Evolutionary conservation across 768 basidiomycete species (phyloP).

Genomic region (Mycena leptocephala): DNA sequence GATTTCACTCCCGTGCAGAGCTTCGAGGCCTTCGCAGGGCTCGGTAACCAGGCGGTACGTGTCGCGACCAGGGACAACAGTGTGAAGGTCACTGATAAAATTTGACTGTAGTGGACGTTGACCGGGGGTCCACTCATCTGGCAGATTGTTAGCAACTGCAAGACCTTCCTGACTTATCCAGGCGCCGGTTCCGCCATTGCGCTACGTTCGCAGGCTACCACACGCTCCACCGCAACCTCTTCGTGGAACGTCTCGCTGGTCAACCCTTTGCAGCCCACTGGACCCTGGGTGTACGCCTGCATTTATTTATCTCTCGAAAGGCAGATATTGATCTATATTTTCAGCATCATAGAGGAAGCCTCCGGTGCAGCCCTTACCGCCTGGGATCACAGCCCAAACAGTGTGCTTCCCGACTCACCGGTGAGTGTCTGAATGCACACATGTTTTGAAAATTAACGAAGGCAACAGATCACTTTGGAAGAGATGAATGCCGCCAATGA

Average conservation of each 20-base stretch:
- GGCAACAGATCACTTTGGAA: too few relatives aligned
- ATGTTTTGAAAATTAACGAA: too few relatives aligned
- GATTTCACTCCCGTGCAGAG: neutral
- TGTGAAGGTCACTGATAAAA: neutral
- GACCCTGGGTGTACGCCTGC: too few relatives aligned
- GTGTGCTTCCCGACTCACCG: too few relatives aligned
- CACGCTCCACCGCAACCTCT: neutral
- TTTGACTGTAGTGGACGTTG: neutral
- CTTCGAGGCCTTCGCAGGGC: neutral
- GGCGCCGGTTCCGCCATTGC: neutral
- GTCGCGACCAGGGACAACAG: neutral
- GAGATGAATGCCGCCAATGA: too few relatives aligned
- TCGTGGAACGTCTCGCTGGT: neutral
- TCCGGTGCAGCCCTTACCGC: too few relatives aligned
- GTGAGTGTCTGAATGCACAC: too few relatives aligned
- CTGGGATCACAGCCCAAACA: too few relatives aligned
- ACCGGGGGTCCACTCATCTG: neutral
- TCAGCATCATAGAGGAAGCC: too few relatives aligned
- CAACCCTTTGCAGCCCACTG: too few relatives aligned
- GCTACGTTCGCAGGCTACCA: neutral
- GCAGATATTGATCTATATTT: too few relatives aligned
- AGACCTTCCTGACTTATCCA: slow-evolving; percentile 5
- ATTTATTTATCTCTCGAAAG: too few relatives aligned
- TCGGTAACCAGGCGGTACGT: neutral
- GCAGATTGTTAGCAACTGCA: neutral